Evolutionary conservation across 2,329 filamentous ascomycete genomes (phyloP).

Genomic region (Microsporum canis): DNA sequence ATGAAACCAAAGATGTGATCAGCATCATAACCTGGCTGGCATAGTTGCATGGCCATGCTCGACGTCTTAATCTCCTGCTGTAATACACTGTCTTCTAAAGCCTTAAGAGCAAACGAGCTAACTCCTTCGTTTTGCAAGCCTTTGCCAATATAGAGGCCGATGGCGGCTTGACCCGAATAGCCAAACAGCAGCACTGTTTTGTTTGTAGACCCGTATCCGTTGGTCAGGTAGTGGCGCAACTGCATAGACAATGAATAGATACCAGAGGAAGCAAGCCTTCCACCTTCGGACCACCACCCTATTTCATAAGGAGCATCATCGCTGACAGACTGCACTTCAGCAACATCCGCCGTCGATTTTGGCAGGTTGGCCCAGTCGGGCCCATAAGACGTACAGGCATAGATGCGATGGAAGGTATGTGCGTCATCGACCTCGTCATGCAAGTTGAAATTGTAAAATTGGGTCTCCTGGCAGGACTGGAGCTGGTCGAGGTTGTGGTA

Average conservation of each 20-base stretch:
- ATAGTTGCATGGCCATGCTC: constrained; percentile 1
- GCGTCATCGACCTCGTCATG: background rate
- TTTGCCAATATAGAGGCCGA: constrained; percentile 5
- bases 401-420: background rate
- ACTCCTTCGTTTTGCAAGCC: background rate
- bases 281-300: background rate
- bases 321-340: background rate
- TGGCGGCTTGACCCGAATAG: constrained; percentile 4
- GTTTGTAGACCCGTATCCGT: background rate
- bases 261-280: background rate
- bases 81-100: background rate
- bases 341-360: background rate
- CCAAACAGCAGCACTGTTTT: background rate
- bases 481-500: background rate
- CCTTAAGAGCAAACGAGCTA: background rate
- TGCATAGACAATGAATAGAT: background rate
- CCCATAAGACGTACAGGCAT: background rate
- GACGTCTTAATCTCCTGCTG: background rate
- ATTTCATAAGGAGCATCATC: background rate
- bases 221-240: background rate
- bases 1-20: constrained; percentile 3
- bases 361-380: background rate
- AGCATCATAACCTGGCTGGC: background rate
- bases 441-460: constrained; percentile 1
- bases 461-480: constrained; percentile 1